A percentile compares a stretch with the other conserved stretches of the same genome.
Conservation (phyloP, 495 filamentous ascomycete genomes). For the Neurospora intermedia region DNA sequence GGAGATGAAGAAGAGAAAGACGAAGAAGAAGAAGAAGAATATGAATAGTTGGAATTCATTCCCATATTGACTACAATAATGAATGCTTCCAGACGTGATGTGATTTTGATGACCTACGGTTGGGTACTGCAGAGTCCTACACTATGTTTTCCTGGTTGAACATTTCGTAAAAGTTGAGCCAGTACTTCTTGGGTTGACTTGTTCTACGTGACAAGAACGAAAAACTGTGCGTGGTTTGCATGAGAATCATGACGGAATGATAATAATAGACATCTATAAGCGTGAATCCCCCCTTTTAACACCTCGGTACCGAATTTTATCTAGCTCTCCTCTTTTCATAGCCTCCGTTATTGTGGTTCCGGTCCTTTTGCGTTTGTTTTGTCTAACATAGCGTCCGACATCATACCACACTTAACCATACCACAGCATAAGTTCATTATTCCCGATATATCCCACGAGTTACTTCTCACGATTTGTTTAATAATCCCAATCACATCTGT, state of each 20-base stretch:
- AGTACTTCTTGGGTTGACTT: too few species aligned
- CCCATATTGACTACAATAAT: neutral
- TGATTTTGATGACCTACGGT: too few species aligned
- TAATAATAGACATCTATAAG: neutral
- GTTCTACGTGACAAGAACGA: neutral
- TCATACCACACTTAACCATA: neutral
- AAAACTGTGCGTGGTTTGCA: too few species aligned
- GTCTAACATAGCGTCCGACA: neutral
- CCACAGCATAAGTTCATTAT: neutral
- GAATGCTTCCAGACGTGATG: neutral
- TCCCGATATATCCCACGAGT: neutral
- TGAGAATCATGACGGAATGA: neutral
- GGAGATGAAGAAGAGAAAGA: neutral
- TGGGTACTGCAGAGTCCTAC: neutral
- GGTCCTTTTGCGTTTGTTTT: neutral
- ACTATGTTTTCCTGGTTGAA: neutral
- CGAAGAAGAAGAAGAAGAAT: too few species aligned
- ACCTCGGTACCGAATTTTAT: neutral
- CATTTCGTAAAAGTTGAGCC: neutral
- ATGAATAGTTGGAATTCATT: neutral
- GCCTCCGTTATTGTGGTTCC: neutral
- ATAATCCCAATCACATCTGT: neutral
- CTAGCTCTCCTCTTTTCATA: neutral
- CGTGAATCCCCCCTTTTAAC: neutral
- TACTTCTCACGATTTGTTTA: neutral